Percentiles rank a stretch among this genome's conserved stretches.
Conservation (phyloP, 257 asterid species). For the Linderniella brevidens region DNA sequence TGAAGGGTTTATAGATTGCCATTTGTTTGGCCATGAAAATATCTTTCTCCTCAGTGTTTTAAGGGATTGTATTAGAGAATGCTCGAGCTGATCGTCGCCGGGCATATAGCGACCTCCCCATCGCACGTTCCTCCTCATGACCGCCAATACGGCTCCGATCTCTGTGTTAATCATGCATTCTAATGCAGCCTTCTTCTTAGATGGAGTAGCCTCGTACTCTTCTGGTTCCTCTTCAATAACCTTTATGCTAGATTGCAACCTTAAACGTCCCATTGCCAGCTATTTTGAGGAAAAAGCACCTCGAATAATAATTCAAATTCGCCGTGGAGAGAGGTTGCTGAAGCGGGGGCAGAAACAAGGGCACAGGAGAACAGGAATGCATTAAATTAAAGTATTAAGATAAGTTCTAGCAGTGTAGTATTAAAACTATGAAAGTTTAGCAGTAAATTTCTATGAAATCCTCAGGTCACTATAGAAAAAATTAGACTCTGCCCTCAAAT, state of each 20-base stretch:
- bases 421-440: no score
- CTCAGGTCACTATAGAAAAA: no score
- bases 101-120: slow-evolving; percentile 96
- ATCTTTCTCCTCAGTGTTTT: slow-evolving; percentile 65
- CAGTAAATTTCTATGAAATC: no score
- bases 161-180: slow-evolving; percentile 78
- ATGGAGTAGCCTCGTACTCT: slow-evolving; percentile 49
- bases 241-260: slow-evolving; percentile 65
- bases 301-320: no score
- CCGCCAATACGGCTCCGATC: slow-evolving; percentile 86
- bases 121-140: slow-evolving; percentile 94
- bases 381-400: no score
- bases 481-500: no score
- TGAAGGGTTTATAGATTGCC: slow-evolving; percentile 65
- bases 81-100: slow-evolving; percentile 91
- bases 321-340: no score
- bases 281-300: no score
- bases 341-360: no score
- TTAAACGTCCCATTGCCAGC: slow-evolving; percentile 58
- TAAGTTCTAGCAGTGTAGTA: no score
- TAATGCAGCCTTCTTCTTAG: slow-evolving; percentile 49
- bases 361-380: no score
- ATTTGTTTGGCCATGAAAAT: slow-evolving; percentile 67
- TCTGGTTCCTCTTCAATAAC: slow-evolving; percentile 94
- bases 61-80: slow-evolving; percentile 77